Conservation (phyloP, 495 filamentous ascomycete genomes). For the Talaromyces nanjingensis region DNA sequence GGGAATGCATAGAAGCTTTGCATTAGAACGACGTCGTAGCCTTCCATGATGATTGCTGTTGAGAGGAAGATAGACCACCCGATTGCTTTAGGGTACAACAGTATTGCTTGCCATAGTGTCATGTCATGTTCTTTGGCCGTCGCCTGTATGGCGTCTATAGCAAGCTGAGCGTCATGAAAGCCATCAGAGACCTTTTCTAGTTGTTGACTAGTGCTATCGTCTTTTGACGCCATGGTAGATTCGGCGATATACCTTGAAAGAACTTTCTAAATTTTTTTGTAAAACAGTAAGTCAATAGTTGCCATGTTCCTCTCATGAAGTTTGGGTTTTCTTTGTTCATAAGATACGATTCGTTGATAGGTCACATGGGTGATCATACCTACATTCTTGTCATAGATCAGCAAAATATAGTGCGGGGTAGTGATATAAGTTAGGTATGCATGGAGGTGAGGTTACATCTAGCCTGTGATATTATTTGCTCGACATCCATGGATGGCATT, state of each 20-base stretch:
- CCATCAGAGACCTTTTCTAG: not conserved
- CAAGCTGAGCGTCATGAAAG: not conserved
- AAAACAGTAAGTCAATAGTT: not conserved
- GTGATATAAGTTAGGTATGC: not conserved
- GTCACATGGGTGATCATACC: not conserved
- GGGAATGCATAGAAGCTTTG: slow-evolving; percentile 11
- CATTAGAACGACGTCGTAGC: slow-evolving; percentile 33
- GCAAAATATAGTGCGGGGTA: not conserved
- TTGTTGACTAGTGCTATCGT: not conserved
- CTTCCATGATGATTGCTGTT: slow-evolving; percentile 34
- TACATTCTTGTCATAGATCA: not conserved
- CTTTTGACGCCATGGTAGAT: not conserved
- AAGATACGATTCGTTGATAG: not conserved
- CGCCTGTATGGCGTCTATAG: not conserved
- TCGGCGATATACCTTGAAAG: not conserved
- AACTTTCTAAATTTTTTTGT: not conserved
- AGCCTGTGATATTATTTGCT: not conserved
- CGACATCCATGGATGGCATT: not conserved
- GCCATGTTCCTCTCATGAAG: not conserved
- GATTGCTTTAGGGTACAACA: slow-evolving; percentile 27
- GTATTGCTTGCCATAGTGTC: slow-evolving; percentile 10
- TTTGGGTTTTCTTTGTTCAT: not conserved
- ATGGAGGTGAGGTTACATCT: not conserved
- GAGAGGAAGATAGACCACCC: slow-evolving; percentile 33
- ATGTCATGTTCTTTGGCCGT: slow-evolving; percentile 1